phyloP scores from a whole-genome alignment of 2,329 filamentous ascomycete genomes.

The Fusarium buxicola region DNA sequence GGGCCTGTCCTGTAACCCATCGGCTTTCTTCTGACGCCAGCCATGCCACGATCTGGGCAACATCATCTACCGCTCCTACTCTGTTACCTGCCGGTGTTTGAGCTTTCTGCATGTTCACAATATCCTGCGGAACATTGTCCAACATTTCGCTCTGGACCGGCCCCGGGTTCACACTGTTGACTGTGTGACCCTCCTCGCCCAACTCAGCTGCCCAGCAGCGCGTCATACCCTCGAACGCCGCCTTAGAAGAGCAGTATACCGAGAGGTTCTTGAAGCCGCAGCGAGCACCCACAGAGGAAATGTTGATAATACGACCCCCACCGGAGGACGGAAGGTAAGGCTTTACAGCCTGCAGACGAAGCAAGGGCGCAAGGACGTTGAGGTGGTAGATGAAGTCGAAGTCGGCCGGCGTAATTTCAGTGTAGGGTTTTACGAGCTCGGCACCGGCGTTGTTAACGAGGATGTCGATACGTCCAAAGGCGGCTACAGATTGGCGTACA shows the following conservation, averaged over 20 bases:
- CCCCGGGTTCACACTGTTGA: slow-evolving; percentile 70
- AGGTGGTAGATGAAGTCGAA: slow-evolving; percentile 33
- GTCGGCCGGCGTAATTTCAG: slow-evolving; percentile 9
- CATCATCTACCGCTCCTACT: slow-evolving; percentile 63
- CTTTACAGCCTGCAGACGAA: slow-evolving; percentile 18
- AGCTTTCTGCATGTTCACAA: slow-evolving; percentile 27
- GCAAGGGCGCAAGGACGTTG: slow-evolving; percentile 28
- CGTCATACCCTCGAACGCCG: slow-evolving; percentile 55
- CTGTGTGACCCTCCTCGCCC: slow-evolving; percentile 63
- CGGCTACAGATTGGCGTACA: not conserved
- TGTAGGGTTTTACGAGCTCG: slow-evolving; percentile 22
- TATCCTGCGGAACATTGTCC: slow-evolving; percentile 50
- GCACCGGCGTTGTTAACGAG: slow-evolving; percentile 29
- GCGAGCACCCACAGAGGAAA: slow-evolving; percentile 21
- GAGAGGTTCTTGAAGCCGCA: slow-evolving; percentile 28
- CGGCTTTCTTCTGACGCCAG: slow-evolving; percentile 61
- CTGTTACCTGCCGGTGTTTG: slow-evolving; percentile 63
- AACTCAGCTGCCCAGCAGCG: slow-evolving; percentile 67
- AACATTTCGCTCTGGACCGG: slow-evolving; percentile 70
- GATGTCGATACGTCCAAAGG: slow-evolving; percentile 22
- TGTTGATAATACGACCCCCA: slow-evolving; percentile 27
- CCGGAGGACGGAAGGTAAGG: slow-evolving; percentile 6
- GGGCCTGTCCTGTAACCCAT: slow-evolving; percentile 66
- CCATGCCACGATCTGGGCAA: slow-evolving; percentile 67
- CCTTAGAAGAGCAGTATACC: slow-evolving; percentile 31